Evolutionary conservation across 106 monocot genomes (phyloP), one percentile per base, ranked within the genome.

Genomic region (Vanilla planifolia): DNA sequence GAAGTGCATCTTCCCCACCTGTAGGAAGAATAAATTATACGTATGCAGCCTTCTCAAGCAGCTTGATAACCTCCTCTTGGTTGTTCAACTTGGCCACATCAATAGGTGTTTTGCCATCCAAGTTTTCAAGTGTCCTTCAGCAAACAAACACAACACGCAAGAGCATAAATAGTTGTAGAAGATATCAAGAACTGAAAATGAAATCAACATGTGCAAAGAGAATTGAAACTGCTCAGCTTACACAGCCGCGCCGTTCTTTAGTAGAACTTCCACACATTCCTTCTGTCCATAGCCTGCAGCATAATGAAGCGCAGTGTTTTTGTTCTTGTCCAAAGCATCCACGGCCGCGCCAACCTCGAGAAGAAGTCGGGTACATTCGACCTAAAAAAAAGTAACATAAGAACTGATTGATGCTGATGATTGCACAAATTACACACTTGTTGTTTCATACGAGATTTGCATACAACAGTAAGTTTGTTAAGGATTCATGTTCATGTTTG

Each of bases 71-170:
- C 16, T 89, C 89, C 41, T 89, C 89, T 60, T 86, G 86, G 67
- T 78, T 89, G 78, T 95, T 95, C 67, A 95, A 51, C 75, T 86
- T 95, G 28, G 94, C 94, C 33, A 95, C 94, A 60, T 95, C 94
- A 21, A 95, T 86, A 1, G 94, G 89, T 7, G 94, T 89, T 70
- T 95, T 95, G 28, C 89, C 89, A 42, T 95, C 94, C 68, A 89
- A 64, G 66, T 95, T 95, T 73, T 89, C 83, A 51, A 89, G 78
- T 40, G 94, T 95, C 10, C 94, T 95, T 77, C 63, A 63, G 3
- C 22, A 52, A 41, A 32, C 39, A 28, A 51, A n/a, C n/a, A 46
- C 30, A 50, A 5, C 27, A 26, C 55, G 11, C 55, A 57, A 40
- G 19, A 53, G 65, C 33, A 37, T 8, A 52, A n/a, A 51, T 8